Percentiles rank a stretch among this genome's conserved stretches.
phyloP scores from a whole-genome alignment of 768 basidiomycete genomes.

The Pleurotus ostreatus region DNA sequence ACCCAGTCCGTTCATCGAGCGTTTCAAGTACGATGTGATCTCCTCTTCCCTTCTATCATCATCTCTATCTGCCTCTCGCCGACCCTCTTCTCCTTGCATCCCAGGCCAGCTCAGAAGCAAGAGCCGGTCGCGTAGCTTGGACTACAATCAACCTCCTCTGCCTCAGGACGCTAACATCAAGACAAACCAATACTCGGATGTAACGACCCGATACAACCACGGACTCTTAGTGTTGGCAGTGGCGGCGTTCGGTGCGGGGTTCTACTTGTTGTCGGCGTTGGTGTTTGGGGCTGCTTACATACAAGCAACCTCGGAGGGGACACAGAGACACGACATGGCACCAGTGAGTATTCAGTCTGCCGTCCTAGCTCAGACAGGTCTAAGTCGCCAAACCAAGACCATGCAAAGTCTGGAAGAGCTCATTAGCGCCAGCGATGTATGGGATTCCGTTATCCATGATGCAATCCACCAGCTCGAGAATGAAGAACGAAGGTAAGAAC shows the following conservation, averaged over 20 bases:
- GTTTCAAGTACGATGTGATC: slow-evolving; percentile 81
- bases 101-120: slow-evolving; percentile 43
- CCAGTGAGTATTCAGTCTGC: slow-evolving; percentile 37
- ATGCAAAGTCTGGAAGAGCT: slow-evolving; percentile 64
- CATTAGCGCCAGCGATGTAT: slow-evolving; percentile 60
- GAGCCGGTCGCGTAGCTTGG: slow-evolving; percentile 40
- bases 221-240: slow-evolving; percentile 32
- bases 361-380: neutral
- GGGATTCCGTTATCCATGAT: slow-evolving; percentile 74
- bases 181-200: slow-evolving; percentile 26
- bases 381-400: slow-evolving; percentile 38
- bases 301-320: slow-evolving; percentile 17
- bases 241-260: slow-evolving; percentile 29
- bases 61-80: slow-evolving; percentile 39
- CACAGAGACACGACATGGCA: slow-evolving; percentile 40
- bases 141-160: slow-evolving; percentile 16
- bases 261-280: slow-evolving; percentile 7
- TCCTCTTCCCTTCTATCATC: slow-evolving; percentile 73
- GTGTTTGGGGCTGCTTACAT: slow-evolving; percentile 1
- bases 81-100: slow-evolving; percentile 30
- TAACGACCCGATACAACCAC: slow-evolving; percentile 32
- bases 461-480: slow-evolving; percentile 61
- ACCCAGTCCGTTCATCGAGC: slow-evolving; percentile 60
- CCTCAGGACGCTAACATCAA: slow-evolving; percentile 14
- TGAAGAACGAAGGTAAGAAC: slow-evolving; percentile 60